These are phyloP conservation scores for Colletotrichum gigasporum DNA, from an alignment of 2,329 filamentous ascomycete species.

Conservation along the genomic window DNA sequence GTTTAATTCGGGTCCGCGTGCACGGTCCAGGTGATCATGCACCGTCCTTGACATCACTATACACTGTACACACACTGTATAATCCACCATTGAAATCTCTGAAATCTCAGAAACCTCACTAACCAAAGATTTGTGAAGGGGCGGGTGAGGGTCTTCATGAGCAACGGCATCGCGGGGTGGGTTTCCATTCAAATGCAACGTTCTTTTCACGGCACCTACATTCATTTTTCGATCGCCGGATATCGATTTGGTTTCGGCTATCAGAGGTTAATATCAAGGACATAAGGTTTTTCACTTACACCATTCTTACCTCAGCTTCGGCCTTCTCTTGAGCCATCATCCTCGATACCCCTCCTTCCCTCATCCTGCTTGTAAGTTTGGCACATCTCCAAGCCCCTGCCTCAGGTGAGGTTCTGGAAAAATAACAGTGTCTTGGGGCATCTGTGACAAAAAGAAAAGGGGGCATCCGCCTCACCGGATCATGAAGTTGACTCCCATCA, in stretches of 20 bases:
- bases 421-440: not conserved
- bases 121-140: not conserved
- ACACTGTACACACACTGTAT: constrained; percentile 5
- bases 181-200: not conserved
- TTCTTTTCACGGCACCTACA: not conserved
- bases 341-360: not conserved
- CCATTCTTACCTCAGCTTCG: constrained; percentile 12
- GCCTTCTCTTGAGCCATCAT: constrained; percentile 4
- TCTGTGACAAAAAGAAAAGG: not conserved
- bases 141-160: not conserved
- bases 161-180: not conserved
- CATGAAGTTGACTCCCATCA: constrained; percentile 61
- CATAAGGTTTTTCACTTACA: constrained; percentile 29
- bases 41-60: constrained; percentile 15
- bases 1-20: constrained; percentile 12
- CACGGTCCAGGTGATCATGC: constrained; percentile 17
- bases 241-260: not conserved
- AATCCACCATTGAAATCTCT: constrained; percentile 15
- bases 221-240: not conserved
- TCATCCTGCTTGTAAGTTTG: not conserved
- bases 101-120: not conserved
- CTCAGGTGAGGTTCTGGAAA: not conserved
- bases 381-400: not conserved
- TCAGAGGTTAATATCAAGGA: not conserved
- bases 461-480: not conserved